phyloP scores from a whole-genome alignment of 768 basidiomycete species.

The Lactarius sanguifluus region DNA sequence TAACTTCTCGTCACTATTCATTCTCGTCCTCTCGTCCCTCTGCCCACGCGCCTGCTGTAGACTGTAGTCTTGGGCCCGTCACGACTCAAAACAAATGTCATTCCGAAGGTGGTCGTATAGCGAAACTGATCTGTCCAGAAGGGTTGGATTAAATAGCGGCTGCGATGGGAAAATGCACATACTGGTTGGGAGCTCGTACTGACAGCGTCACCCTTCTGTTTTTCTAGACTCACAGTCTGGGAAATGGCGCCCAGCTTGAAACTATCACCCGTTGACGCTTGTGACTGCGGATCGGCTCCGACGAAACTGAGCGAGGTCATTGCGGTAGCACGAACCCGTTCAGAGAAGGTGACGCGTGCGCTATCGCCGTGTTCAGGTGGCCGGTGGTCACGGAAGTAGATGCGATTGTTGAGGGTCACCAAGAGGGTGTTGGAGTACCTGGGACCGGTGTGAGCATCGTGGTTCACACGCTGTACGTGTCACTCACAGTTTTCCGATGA shows the following conservation, averaged over 20 bases:
- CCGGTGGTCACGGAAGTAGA: slow-evolving; percentile 20
- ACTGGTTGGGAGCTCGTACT: not conserved
- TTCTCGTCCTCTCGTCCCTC: not conserved
- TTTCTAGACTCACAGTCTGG: not conserved
- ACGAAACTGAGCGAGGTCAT: not conserved
- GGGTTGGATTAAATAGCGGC: not conserved
- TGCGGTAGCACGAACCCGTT: not conserved
- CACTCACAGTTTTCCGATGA: slow-evolving; percentile 30
- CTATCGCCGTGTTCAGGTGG: not conserved
- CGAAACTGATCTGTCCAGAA: not conserved
- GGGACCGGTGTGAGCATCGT: not conserved
- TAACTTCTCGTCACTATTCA: not conserved
- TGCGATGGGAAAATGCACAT: not conserved
- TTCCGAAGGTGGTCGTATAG: not conserved
- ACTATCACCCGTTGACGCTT: not conserved
- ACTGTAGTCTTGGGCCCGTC: not conserved
- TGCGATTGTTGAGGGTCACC: slow-evolving; percentile 30
- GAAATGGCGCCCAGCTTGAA: not conserved
- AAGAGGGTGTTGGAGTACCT: slow-evolving; percentile 33
- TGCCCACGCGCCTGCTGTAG: not conserved
- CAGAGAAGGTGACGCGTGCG: not conserved
- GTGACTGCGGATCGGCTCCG: not conserved
- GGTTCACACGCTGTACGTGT: not conserved
- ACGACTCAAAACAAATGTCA: not conserved
- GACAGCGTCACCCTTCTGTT: not conserved